phyloP scores from a whole-genome alignment of 805 yeast genomes.

The Candida rishiriensis region DNA sequence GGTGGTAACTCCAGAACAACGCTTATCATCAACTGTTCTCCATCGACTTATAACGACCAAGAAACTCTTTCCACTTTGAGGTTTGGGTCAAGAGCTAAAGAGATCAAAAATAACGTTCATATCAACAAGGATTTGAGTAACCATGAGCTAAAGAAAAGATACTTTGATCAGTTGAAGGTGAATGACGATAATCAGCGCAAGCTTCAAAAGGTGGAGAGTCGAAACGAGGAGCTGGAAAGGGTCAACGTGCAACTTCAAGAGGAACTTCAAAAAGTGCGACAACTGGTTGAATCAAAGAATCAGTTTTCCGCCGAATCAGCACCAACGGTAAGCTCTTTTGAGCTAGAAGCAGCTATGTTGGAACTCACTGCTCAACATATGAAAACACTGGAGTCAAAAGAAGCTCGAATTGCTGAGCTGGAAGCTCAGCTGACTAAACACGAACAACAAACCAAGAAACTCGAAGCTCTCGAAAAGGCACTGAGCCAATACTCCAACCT shows the following conservation, averaged over 20 bases:
- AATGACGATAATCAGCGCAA: slow-evolving; percentile 18
- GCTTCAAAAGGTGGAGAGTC: slow-evolving; percentile 21
- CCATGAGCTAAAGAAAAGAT: slow-evolving; percentile 20
- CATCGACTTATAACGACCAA: slow-evolving; percentile 46
- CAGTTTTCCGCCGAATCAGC: neutral
- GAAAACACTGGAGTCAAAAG: slow-evolving; percentile 19
- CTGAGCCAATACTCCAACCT: slow-evolving; percentile 54
- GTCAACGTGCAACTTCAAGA: slow-evolving; percentile 37
- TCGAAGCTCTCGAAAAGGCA: slow-evolving; percentile 52
- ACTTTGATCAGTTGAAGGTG: slow-evolving; percentile 18
- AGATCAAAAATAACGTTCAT: slow-evolving; percentile 59
- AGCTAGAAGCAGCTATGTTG: neutral
- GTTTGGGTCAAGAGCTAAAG: slow-evolving; percentile 71
- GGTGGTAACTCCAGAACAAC: slow-evolving; percentile 83
- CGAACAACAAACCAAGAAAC: slow-evolving; percentile 31
- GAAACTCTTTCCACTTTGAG: slow-evolving; percentile 72
- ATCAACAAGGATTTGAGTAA: slow-evolving; percentile 39
- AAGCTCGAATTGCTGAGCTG: slow-evolving; percentile 12
- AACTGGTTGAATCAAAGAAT: slow-evolving; percentile 10
- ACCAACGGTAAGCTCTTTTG: neutral
- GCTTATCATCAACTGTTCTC: slow-evolving; percentile 69
- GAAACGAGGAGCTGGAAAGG: slow-evolving; percentile 34
- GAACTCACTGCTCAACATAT: neutral
- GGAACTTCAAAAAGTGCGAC: slow-evolving; percentile 24
- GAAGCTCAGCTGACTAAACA: slow-evolving; percentile 8